Percentiles rank a stretch among this genome's conserved stretches.
Conservation (phyloP, 352 stramenopile genomes). For the Pythium utonaiense region DNA sequence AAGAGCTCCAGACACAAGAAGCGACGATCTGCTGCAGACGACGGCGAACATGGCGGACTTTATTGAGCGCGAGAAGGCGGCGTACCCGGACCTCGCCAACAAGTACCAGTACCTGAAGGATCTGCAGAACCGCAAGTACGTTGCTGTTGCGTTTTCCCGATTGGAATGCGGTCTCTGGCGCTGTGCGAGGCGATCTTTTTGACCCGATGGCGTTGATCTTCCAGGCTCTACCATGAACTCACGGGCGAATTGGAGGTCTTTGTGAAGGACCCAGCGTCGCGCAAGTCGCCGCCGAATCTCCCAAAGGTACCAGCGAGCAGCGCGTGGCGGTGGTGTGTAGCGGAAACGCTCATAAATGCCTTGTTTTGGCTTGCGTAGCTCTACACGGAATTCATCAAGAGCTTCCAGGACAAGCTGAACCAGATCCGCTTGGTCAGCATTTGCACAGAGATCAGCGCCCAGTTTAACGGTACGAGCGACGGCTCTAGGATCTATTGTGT, state of each 20-base stretch:
- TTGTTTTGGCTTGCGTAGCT: conserved; percentile 40
- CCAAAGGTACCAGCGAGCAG: conserved; percentile 24
- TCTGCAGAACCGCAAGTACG: conserved; percentile 88
- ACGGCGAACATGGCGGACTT: conserved; percentile 49
- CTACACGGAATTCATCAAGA: conserved; percentile 93
- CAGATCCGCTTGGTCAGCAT: conserved; percentile 92
- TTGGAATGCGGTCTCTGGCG: not conserved
- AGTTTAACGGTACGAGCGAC: conserved; percentile 44
- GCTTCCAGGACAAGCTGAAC: conserved; percentile 96
- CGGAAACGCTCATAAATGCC: not conserved
- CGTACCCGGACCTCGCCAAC: conserved; percentile 90
- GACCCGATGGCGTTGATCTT: no score
- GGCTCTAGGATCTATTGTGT: not conserved
- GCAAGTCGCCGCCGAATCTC: conserved; percentile 56
- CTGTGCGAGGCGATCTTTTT: not conserved
- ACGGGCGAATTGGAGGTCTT: conserved; percentile 92
- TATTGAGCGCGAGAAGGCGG: conserved; percentile 80
- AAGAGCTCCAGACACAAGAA: not conserved
- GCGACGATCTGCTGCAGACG: not conserved
- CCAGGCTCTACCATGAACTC: conserved; percentile 97
- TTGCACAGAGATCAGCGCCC: conserved; percentile 85
- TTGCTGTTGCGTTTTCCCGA: conserved; percentile 4
- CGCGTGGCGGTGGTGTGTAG: no score
- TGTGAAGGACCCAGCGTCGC: conserved; percentile 74
- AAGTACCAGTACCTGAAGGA: conserved; percentile 90